Evolutionary conservation across 2,329 filamentous ascomycete genomes (phyloP).

Genomic region (Hansfordia pulvinata): DNA sequence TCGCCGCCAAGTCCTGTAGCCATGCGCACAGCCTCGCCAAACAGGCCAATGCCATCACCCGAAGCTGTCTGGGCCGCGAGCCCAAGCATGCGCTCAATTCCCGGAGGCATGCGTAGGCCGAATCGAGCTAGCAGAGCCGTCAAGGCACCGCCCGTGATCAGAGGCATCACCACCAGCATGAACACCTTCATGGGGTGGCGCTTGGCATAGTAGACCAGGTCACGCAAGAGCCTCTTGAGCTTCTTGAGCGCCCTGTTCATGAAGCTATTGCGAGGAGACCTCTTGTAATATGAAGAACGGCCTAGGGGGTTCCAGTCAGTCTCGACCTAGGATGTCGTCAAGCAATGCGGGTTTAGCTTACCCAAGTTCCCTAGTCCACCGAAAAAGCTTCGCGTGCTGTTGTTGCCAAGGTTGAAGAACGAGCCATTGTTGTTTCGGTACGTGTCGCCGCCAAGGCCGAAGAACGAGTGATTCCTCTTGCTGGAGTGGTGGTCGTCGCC

Average conservation of each 20-base stretch:
- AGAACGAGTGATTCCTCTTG: no score
- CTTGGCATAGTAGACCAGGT: conserved; percentile 71
- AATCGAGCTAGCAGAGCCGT: conserved; percentile 66
- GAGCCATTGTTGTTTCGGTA: no score
- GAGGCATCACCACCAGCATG: conserved; percentile 72
- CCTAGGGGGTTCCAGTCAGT: no score
- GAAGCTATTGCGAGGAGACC: conserved; percentile 70
- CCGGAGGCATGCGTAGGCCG: conserved; percentile 60
- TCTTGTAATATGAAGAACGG: conserved; percentile 58
- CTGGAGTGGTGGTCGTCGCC: no score
- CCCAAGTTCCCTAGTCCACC: conserved; percentile 13
- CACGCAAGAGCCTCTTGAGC: conserved; percentile 65
- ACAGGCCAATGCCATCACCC: conserved; percentile 32
- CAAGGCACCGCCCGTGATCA: conserved; percentile 73
- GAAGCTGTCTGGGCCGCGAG: conserved; percentile 33
- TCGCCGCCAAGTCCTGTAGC: conserved; percentile 21
- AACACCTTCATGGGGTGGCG: conserved; percentile 80
- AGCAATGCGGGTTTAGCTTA: background rate
- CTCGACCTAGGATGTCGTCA: background rate
- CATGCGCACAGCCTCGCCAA: conserved; percentile 42
- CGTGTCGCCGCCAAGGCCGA: no score
- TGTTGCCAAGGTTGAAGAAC: conserved; percentile 18
- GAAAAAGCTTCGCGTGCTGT: conserved; percentile 18
- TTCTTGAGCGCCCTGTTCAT: conserved; percentile 59
- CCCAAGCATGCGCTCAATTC: conserved; percentile 45